Percentiles rank a stretch among this genome's conserved stretches.
These are phyloP conservation scores for Boletus subparvulus DNA, from an alignment of 768 basidiomycete genomes.

Conservation along the genomic window DNA sequence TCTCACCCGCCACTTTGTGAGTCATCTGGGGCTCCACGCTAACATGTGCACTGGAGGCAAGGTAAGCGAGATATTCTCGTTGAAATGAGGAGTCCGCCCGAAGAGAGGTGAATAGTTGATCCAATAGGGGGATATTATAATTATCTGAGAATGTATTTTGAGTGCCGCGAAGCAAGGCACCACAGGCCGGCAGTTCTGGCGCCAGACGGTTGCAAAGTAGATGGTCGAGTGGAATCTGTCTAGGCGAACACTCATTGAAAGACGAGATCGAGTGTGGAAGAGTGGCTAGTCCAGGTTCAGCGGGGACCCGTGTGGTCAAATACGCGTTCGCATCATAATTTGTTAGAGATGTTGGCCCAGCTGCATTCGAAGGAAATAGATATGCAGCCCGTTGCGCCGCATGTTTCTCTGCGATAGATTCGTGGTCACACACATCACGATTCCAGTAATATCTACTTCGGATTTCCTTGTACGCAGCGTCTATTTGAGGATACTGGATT, in stretches of 20 bases:
- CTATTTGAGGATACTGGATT: not conserved
- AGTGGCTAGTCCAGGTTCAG: not conserved
- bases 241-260: not conserved
- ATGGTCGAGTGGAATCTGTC: not conserved
- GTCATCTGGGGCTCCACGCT: not conserved
- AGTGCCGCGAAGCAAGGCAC: too few relatives aligned
- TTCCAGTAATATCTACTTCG: not conserved
- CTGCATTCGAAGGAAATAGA: not conserved
- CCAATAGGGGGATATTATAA: not conserved
- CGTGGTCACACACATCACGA: not conserved
- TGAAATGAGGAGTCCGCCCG: not conserved
- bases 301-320: too few relatives aligned
- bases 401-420: not conserved
- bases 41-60: not conserved
- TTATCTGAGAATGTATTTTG: not conserved
- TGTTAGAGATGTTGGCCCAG: not conserved
- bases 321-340: not conserved
- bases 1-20: not conserved
- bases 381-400: not conserved
- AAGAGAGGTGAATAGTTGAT: not conserved
- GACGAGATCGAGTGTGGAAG: fast-evolving
- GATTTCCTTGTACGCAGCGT: not conserved
- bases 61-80: not conserved
- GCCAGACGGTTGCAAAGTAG: not conserved
- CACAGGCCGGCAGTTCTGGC: not conserved